Percentiles rank a stretch among this genome's conserved stretches.
These are phyloP conservation scores for Chrysosporium queenslandicum DNA, from an alignment of 2,329 filamentous ascomycete species.

Conservation along the genomic window DNA sequence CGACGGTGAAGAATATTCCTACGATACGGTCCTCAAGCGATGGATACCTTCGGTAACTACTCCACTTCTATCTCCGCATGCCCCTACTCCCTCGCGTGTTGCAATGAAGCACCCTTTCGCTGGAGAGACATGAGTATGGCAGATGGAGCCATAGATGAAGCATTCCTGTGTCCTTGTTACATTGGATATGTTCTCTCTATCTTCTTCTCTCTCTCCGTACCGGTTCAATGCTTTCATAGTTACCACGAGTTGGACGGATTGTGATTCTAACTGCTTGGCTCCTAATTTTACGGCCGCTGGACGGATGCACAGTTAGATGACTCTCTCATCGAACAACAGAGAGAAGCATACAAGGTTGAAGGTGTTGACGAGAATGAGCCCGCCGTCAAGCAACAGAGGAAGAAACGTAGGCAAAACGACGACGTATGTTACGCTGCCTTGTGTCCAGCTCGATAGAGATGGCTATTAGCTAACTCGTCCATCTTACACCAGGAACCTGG, in stretches of 20 bases:
- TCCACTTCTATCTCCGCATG: conserved; percentile 7
- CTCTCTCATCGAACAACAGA: conserved; percentile 50
- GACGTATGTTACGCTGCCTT: conserved; percentile 37
- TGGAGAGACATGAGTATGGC: not conserved
- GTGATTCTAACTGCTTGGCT: conserved; percentile 29
- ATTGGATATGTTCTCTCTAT: not conserved
- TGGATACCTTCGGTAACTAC: conserved; percentile 58
- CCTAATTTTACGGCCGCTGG: conserved; percentile 15
- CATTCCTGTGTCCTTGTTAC: not conserved
- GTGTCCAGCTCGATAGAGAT: not conserved
- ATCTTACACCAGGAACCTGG: conserved; percentile 18
- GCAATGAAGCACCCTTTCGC: not conserved
- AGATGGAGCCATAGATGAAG: not conserved
- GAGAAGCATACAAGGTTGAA: conserved; percentile 50
- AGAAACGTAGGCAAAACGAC: conserved; percentile 45
- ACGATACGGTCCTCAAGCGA: conserved; percentile 57
- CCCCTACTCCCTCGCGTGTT: not conserved
- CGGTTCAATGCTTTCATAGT: conserved; percentile 5
- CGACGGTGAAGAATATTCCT: conserved; percentile 77
- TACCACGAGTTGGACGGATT: conserved; percentile 14
- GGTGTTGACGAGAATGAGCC: conserved; percentile 50
- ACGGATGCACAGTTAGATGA: conserved; percentile 46
- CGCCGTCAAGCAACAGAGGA: conserved; percentile 39
- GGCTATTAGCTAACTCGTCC: not conserved
- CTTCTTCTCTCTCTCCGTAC: not conserved